Percentiles rank a stretch among this genome's conserved stretches.
These are phyloP conservation scores for Chaetomium cochliodes DNA, from an alignment of 495 filamentous ascomycete species.

Conservation along the genomic window DNA sequence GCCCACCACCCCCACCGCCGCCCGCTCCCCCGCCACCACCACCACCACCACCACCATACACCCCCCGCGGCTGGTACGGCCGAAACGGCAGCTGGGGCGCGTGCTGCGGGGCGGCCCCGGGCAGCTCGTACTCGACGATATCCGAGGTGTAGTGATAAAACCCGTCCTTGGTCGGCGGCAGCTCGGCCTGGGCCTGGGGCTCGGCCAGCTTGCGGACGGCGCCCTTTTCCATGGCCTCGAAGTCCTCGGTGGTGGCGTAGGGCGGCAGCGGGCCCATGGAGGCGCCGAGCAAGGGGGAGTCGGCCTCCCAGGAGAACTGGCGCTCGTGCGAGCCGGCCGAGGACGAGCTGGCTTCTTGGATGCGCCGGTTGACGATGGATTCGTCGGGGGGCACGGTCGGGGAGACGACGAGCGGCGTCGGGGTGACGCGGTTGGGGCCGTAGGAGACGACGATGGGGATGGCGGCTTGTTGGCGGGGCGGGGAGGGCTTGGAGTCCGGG, in stretches of 20 bases:
- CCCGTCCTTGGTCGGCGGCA: conserved; percentile 41
- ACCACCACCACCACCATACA: no score
- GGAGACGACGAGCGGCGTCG: conserved; percentile 30
- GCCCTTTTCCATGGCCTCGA: conserved; percentile 36
- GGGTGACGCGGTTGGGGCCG: conserved; percentile 37
- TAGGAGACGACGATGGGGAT: conserved; percentile 33
- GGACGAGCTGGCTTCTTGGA: conserved; percentile 8
- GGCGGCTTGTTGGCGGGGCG: conserved; percentile 22
- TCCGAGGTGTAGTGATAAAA: conserved; percentile 31
- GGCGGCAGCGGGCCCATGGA: conserved; percentile 35
- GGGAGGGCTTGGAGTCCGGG: conserved; percentile 18
- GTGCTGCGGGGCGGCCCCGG: conserved; percentile 27
- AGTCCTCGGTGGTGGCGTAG: conserved; percentile 35
- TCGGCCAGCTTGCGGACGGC: conserved; percentile 35
- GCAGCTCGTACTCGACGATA: conserved; percentile 35
- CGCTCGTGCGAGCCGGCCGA: conserved; percentile 18
- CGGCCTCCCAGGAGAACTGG: conserved; percentile 30
- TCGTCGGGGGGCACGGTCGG: conserved; percentile 37
- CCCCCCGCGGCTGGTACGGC: conserved; percentile 14
- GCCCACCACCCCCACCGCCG: conserved; percentile 13
- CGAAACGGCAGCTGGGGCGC: conserved; percentile 31
- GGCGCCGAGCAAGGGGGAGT: conserved; percentile 21
- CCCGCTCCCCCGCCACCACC: no score
- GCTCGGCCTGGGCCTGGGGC: conserved; percentile 34
- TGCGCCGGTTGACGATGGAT: conserved; percentile 25